Conservation (phyloP, 2,329 filamentous ascomycete species). For the Purpureocillium takamizusanense region DNA sequence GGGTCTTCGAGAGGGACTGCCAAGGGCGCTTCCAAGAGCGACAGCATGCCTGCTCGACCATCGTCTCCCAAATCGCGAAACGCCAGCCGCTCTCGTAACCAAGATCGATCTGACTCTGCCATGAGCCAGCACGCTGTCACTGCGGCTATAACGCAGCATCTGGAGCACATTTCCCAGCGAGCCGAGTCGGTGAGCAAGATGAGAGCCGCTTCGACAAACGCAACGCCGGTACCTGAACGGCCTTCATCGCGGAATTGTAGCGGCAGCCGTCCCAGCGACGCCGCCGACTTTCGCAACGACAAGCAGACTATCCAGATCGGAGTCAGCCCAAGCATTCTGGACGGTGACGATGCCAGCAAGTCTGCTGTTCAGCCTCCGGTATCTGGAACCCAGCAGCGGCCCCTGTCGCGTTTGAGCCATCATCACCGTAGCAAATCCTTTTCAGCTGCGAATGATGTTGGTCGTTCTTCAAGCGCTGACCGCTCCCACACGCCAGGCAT, state of each 20-base stretch:
- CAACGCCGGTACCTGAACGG: constrained; percentile 1
- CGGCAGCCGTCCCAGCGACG: constrained; percentile 5
- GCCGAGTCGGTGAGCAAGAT: constrained; percentile 14
- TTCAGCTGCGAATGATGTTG: background rate
- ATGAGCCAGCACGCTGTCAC: constrained; percentile 4
- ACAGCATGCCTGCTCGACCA: constrained; percentile 10
- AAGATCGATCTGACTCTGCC: constrained; percentile 14
- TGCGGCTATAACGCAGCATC: constrained; percentile 10
- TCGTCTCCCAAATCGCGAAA: constrained; percentile 26
- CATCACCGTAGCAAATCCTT: constrained; percentile 1
- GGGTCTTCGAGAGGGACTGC: constrained; percentile 2
- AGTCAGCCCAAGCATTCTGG: constrained; percentile 17
- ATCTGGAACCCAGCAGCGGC: constrained; percentile 1
- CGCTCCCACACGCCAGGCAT: background rate
- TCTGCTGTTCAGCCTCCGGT: constrained; percentile 1
- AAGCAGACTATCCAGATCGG: constrained; percentile 13
- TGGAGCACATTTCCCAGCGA: constrained; percentile 13
- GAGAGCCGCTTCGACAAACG: background rate
- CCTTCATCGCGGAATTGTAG: constrained; percentile 8
- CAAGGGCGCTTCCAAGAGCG: background rate
- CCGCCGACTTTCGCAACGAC: background rate
- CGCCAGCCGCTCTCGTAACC: constrained; percentile 17
- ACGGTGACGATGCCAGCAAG: background rate
- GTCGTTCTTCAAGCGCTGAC: background rate
- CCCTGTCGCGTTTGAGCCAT: background rate